Base-by-base conservation (phyloP, 805 yeast genomes). In the Pichia rugopelliculosa region DNA sequence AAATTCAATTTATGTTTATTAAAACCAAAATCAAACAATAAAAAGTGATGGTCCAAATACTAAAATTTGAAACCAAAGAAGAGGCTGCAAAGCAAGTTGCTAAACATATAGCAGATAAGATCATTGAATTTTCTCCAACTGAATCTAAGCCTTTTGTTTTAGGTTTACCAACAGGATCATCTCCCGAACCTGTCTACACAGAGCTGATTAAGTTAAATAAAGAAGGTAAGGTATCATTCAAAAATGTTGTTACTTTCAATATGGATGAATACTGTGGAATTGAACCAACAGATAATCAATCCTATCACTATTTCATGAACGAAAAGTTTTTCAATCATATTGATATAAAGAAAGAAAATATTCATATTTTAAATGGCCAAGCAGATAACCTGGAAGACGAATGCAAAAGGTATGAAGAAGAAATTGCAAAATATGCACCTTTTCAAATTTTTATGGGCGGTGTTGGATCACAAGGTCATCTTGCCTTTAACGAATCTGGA, bases 111-210 rank as follows among this genome's bases (percentile, higher is more conserved):
- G 67, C 74, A 17, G 52, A 59, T 36, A 61, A 58, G 46, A 77
- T 78, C 59, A 74, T 65, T 50, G 59, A 53, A 0, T 77, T 76
- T 49, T 53, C 49, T 2, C 81, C 82, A 13, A 67, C 78, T 12
- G 55, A 71, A 3, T 47, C 54, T 2, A 67, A 60, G 39, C 82
- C 82, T 15, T 76, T 73, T 56, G 79, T 79, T 1, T 57, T 78
- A 39, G 83, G 83, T 2, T 69, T 79, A 41, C 83, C 83, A 27
- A 78, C 82, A 3, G 83, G 83, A 3, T 77, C 82, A 6, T 76
- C 81, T 6, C 82, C 83, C 13, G 80, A 76, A 56, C 75, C 74
- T 4, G 74, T 78, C 12, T 78, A 78, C 57, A 65, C 70, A 44
- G 59, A 62, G 41, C 64, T 78, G 38, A 71, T 78, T 23, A 62